Conservation (phyloP, 768 basidiomycete genomes). For the Termitomyces titanicus region DNA sequence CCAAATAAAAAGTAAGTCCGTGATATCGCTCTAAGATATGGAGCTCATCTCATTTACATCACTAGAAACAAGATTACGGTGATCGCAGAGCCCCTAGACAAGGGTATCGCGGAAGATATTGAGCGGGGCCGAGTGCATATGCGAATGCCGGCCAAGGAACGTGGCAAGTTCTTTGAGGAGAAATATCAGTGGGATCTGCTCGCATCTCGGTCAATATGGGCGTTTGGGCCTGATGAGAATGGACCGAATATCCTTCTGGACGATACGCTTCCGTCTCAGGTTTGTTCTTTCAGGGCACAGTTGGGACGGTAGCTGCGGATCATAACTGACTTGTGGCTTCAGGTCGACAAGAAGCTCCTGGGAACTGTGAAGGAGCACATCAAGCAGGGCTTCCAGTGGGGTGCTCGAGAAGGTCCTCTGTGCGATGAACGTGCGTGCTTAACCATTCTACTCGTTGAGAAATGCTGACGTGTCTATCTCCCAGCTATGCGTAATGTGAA, state of each 20-base stretch:
- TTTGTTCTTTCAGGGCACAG: conserved; percentile 26
- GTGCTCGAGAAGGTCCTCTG: conserved; percentile 92
- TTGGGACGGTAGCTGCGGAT: background rate
- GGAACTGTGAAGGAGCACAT: conserved; percentile 90
- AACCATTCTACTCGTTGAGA: background rate
- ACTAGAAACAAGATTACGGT: conserved; percentile 95
- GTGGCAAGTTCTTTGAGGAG: conserved; percentile 94
- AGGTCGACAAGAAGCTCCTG: conserved; percentile 93
- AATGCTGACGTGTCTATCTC: background rate
- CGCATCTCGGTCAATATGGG: conserved; percentile 98
- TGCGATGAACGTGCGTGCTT: conserved; percentile 93
- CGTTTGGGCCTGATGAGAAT: conserved; percentile 95
- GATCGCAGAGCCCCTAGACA: conserved; percentile 97
- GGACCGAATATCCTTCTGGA: conserved; percentile 93
- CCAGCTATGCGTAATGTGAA: conserved; percentile 98
- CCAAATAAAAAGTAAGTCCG: conserved; percentile 94
- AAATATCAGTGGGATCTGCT: conserved; percentile 98
- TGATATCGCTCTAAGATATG: background rate
- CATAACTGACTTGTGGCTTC: background rate
- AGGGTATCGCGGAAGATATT: conserved; percentile 94
- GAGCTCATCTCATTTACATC: background rate
- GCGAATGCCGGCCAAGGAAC: conserved; percentile 92
- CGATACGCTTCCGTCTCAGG: conserved; percentile 94
- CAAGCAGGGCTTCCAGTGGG: conserved; percentile 99
- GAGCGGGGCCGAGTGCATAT: conserved; percentile 91